Evolutionary conservation across 768 basidiomycete species (phyloP).

Genomic region (Leccinum sublutescens): DNA sequence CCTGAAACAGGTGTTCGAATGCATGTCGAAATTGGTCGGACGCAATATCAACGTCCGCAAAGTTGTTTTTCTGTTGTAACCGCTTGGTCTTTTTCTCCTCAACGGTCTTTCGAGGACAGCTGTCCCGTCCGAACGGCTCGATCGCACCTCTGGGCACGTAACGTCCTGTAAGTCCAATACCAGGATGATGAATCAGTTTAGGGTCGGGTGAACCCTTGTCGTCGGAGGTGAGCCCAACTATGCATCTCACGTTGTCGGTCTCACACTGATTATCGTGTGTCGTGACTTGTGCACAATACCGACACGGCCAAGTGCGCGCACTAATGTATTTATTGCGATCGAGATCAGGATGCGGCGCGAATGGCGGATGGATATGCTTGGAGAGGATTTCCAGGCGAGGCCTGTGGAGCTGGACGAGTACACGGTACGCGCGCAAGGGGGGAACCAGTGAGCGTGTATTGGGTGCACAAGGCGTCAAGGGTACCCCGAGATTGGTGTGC

Average conservation of each 20-base stretch:
- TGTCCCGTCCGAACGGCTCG: conserved; percentile 15
- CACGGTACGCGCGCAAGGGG: too few relatives aligned
- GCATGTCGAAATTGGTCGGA: conserved; percentile 28
- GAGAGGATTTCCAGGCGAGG: conserved; percentile 36
- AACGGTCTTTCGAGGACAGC: too few relatives aligned
- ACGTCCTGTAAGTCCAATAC: conserved; percentile 39
- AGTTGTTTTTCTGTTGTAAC: conserved; percentile 11
- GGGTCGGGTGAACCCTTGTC: conserved; percentile 42
- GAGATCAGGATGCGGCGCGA: background rate
- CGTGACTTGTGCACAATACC: conserved; percentile 10
- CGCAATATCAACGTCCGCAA: conserved; percentile 32
- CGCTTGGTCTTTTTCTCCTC: too few relatives aligned
- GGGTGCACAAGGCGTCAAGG: too few relatives aligned
- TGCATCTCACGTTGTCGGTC: background rate
- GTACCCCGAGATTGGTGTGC: background rate
- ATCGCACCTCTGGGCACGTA: too few relatives aligned
- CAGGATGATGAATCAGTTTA: conserved; percentile 44
- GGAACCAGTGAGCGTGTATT: background rate
- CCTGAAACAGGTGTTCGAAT: conserved; percentile 23
- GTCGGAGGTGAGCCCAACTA: conserved; percentile 37
- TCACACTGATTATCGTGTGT: background rate
- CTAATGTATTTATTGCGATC: background rate
- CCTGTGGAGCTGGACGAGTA: conserved; percentile 37
- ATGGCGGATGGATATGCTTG: conserved; percentile 22
- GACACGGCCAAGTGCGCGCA: conserved; percentile 44